These are phyloP conservation scores for Ocimum tenuiflorum DNA, from an alignment of 257 asterid genomes.

Conservation along the genomic window DNA sequence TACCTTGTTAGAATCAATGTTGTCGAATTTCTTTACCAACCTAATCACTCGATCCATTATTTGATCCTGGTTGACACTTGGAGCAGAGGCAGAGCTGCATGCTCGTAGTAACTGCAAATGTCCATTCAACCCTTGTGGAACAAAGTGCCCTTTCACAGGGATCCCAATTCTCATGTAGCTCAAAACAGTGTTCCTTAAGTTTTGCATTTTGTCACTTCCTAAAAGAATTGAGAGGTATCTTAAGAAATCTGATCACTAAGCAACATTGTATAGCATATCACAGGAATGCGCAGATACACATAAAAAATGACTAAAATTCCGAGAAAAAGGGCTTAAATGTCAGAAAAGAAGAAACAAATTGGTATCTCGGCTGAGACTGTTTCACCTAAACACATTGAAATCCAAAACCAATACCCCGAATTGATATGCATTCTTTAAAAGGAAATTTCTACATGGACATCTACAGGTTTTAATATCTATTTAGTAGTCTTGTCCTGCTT, in stretches of 20 bases:
- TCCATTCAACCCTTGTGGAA: constrained; percentile 16
- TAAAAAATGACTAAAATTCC: too few relatives aligned
- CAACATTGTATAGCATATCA: constrained; percentile 4
- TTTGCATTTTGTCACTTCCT: constrained; percentile 27
- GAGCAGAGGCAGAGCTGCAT: constrained; percentile 29
- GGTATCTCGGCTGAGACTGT: neutral
- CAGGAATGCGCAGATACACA: neutral
- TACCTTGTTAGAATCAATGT: constrained; percentile 52
- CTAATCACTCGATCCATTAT: constrained; percentile 44
- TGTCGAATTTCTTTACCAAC: constrained; percentile 60
- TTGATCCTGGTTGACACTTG: constrained; percentile 31
- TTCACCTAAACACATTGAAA: neutral
- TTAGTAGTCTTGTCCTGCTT: neutral
- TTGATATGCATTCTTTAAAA: neutral
- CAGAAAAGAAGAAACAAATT: neutral
- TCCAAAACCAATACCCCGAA: neutral
- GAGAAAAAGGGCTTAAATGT: neutral
- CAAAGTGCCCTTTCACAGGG: constrained; percentile 19
- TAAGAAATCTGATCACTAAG: neutral
- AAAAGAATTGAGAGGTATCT: neutral
- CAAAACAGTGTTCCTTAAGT: constrained; percentile 35
- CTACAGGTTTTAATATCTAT: too few relatives aligned
- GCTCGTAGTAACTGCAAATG: constrained; percentile 25
- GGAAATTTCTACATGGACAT: neutral
- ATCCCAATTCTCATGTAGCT: constrained; percentile 39